A percentile compares a stretch with the other conserved stretches of the same genome.
Conservation (phyloP, 2,329 filamentous ascomycete species). For the Ceratocystis lukuohia region DNA sequence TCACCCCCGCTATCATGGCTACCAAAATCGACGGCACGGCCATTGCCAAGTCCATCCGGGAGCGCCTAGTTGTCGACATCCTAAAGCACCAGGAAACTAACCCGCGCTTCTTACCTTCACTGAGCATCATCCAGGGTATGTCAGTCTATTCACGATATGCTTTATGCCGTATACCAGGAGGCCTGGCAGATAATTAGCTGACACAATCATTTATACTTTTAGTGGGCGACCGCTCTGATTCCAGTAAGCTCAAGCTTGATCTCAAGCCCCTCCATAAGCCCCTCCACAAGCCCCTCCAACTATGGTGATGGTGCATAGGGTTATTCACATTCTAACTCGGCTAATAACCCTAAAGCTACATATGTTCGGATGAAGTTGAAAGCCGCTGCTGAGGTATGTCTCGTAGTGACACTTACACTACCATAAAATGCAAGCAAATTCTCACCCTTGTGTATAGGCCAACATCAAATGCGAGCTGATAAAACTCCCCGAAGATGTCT, state of each 20-base stretch:
- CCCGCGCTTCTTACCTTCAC: constrained; percentile 72
- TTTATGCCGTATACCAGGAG: constrained; percentile 7
- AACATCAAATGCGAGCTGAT: constrained; percentile 80
- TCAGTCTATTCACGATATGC: background rate
- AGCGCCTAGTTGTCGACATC: constrained; percentile 68
- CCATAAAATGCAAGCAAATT: background rate
- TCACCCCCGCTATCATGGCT: constrained; percentile 54
- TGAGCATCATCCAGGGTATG: constrained; percentile 82
- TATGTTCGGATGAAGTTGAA: constrained; percentile 99
- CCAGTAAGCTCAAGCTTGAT: constrained; percentile 44
- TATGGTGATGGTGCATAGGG: background rate
- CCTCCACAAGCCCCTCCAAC: background rate
- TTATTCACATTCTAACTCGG: background rate
- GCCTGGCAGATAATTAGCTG: background rate
- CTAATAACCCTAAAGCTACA: constrained; percentile 49
- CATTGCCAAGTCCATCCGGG: constrained; percentile 83
- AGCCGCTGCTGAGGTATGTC: constrained; percentile 71
- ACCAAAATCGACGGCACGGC: constrained; percentile 94
- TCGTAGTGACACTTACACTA: background rate
- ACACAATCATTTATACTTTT: constrained; percentile 19
- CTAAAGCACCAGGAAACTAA: constrained; percentile 66
- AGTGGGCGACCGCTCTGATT: constrained; percentile 91
- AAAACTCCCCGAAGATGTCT: constrained; percentile 67
- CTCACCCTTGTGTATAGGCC: constrained; percentile 41
- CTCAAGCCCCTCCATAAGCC: constrained; percentile 2